A percentile compares a stretch with the other conserved stretches of the same genome.
Evolutionary conservation across 257 asterid genomes (phyloP).

Genomic region (Salvia splendens): DNA sequence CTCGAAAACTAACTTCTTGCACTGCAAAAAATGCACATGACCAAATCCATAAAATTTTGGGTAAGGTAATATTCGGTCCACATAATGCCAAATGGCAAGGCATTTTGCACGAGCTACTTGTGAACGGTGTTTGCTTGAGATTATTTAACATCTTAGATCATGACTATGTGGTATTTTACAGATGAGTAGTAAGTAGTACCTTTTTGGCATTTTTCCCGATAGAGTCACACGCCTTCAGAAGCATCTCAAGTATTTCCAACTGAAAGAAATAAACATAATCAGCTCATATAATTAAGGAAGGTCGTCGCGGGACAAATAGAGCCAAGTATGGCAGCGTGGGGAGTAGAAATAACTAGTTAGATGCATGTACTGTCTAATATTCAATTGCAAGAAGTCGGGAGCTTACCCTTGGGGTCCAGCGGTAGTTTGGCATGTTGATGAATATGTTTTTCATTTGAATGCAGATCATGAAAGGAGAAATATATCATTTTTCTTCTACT

Average conservation of each 20-base stretch:
- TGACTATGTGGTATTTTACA: background rate
- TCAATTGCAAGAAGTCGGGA: no score
- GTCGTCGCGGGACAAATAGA: background rate
- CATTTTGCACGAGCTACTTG: background rate
- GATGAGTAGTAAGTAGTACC: constrained; percentile 40
- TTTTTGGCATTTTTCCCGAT: constrained; percentile 51
- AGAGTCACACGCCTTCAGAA: constrained; percentile 77
- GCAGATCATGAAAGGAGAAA: background rate
- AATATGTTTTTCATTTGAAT: background rate
- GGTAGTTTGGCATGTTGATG: background rate
- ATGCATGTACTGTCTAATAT: no score
- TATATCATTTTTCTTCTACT: background rate
- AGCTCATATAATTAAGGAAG: constrained; percentile 2
- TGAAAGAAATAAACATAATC: constrained; percentile 39
- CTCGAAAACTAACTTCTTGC: constrained; percentile 85
- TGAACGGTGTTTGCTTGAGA: background rate
- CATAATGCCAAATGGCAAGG: background rate
- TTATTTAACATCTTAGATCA: background rate
- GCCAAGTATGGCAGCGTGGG: background rate
- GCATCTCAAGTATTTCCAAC: constrained; percentile 77
- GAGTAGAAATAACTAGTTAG: background rate
- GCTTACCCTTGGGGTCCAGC: background rate
- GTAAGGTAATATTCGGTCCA: background rate
- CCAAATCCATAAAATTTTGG: constrained; percentile 1
- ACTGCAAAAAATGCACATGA: constrained; percentile 48